Conservation (phyloP, 2,329 filamentous ascomycete species). For the Calonectria honghensis region DNA sequence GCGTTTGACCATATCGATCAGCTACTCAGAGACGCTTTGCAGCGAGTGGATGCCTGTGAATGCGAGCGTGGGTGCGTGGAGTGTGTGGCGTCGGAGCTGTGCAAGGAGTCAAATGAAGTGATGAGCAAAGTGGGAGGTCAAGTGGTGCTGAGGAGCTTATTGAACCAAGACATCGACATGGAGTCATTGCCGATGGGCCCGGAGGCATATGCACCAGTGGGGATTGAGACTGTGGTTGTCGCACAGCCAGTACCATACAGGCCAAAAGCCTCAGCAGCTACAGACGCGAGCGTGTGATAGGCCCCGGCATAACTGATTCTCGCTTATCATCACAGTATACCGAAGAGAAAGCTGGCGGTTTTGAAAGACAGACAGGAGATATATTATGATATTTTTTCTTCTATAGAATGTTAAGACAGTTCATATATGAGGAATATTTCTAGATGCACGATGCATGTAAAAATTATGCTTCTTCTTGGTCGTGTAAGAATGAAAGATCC, state of each 20-base stretch:
- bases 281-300: conserved; percentile 38
- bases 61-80: conserved; percentile 91
- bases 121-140: conserved; percentile 93
- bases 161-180: conserved; percentile 87
- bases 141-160: conserved; percentile 85
- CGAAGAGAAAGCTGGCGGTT: conserved; percentile 49
- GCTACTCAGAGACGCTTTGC: conserved; percentile 84
- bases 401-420: neutral
- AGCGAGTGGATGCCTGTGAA: conserved; percentile 83
- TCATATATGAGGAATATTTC: neutral
- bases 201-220: conserved; percentile 80
- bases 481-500: neutral
- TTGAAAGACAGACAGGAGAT: conserved; percentile 54
- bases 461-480: neutral
- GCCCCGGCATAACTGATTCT: conserved; percentile 50
- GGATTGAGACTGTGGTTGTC: conserved; percentile 87
- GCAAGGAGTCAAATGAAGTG: conserved; percentile 90
- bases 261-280: conserved; percentile 41
- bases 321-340: conserved; percentile 17
- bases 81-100: conserved; percentile 90
- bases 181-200: conserved; percentile 91
- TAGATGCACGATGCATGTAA: neutral
- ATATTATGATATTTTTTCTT: conserved; percentile 42
- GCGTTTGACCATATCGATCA: conserved; percentile 94
- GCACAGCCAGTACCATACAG: conserved; percentile 78